phyloP scores from a whole-genome alignment of 331 rosid species.

The Prunus yedoensis region DNA sequence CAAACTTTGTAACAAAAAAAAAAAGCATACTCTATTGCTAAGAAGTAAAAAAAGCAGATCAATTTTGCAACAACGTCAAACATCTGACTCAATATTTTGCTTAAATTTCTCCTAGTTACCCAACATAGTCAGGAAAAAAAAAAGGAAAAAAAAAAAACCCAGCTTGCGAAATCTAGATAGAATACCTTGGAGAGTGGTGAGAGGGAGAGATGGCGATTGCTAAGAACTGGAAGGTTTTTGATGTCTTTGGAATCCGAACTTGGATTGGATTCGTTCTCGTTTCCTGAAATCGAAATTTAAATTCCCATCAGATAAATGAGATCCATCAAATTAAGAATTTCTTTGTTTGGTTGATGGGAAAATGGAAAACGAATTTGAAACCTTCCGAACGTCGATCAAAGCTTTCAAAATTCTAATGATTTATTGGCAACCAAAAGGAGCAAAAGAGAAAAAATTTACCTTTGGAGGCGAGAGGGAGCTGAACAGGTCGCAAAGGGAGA shows the following conservation, averaged over 20 bases:
- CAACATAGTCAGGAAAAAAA: neutral
- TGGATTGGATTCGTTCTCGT: constrained; percentile 50
- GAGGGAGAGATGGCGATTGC: constrained; percentile 65
- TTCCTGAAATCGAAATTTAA: constrained; percentile 49
- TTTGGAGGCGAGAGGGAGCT: constrained; percentile 36
- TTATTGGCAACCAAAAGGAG: neutral
- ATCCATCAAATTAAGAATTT: neutral
- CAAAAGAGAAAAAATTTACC: constrained; percentile 23
- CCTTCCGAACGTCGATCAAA: neutral
- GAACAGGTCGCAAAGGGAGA: constrained; percentile 23
- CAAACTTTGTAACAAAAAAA: neutral
- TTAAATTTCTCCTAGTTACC: neutral
- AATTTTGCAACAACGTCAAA: neutral
- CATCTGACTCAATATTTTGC: neutral
- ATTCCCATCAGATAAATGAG: constrained; percentile 8
- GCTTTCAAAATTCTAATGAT: neutral
- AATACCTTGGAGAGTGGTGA: constrained; percentile 82
- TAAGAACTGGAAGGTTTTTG: constrained; percentile 55
- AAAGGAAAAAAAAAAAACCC: neutral
- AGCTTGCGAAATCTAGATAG: constrained; percentile 7
- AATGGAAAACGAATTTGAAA: neutral
- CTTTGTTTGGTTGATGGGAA: neutral
- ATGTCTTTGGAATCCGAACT: constrained; percentile 51
- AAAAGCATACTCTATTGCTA: too few species aligned
- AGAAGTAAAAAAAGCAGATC: neutral